phyloP scores from a whole-genome alignment of 805 yeast genomes.

The Spathaspora passalidarum region DNA sequence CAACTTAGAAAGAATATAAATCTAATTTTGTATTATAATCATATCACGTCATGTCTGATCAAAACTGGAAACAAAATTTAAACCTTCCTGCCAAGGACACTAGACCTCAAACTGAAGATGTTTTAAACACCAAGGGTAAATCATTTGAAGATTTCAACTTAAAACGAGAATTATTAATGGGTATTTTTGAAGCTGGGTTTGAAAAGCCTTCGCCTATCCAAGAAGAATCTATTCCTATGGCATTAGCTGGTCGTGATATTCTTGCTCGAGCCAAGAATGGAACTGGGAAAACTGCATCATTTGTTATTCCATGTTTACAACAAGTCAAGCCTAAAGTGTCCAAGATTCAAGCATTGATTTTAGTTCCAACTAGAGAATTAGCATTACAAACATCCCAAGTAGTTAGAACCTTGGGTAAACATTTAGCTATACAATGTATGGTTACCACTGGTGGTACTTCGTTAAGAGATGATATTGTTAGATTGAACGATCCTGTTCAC shows the following conservation, averaged over 20 bases:
- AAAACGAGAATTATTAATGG: slow-evolving; percentile 93
- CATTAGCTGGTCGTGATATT: slow-evolving; percentile 91
- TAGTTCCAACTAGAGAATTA: slow-evolving; percentile 97
- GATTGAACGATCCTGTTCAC: slow-evolving; percentile 91
- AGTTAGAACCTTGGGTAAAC: slow-evolving; percentile 92
- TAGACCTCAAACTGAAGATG: slow-evolving; percentile 98
- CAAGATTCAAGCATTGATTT: slow-evolving; percentile 86
- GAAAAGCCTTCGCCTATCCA: slow-evolving; percentile 98
- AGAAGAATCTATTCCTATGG: slow-evolving; percentile 95
- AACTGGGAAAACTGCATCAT: slow-evolving; percentile 98
- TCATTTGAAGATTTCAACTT: slow-evolving; percentile 89
- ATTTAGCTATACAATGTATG: slow-evolving; percentile 89
- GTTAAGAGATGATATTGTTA: slow-evolving; percentile 87
- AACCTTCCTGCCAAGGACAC: slow-evolving; percentile 54
- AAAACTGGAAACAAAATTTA: slow-evolving; percentile 9
- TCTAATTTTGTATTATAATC: not conserved
- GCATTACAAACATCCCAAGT: slow-evolving; percentile 98
- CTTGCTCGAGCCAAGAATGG: slow-evolving; percentile 98
- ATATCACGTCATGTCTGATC: slow-evolving; percentile 3
- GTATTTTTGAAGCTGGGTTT: slow-evolving; percentile 97
- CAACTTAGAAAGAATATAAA: too few species aligned
- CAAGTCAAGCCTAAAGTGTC: slow-evolving; percentile 78
- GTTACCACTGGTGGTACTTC: slow-evolving; percentile 98
- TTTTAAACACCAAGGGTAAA: slow-evolving; percentile 83
- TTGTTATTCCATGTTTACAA: slow-evolving; percentile 89